phyloP scores from a whole-genome alignment of 805 yeast species.

The Kodamaea leandrae region DNA sequence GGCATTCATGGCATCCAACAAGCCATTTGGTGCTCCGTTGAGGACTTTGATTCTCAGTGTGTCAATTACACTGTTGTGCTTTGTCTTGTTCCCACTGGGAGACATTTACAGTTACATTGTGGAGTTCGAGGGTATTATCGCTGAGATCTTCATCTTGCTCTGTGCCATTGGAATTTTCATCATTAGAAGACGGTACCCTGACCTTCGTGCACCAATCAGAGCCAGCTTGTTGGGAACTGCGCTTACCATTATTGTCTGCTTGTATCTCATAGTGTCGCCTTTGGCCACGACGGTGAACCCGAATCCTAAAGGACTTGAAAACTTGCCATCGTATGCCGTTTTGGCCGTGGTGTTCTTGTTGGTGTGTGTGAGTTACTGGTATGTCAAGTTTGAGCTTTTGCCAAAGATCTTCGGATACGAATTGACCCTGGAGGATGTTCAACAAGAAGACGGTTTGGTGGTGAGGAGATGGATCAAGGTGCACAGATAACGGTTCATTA shows the following conservation, averaged over 20 bases:
- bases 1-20: constrained; percentile 49
- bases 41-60: constrained; percentile 48
- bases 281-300: constrained; percentile 34
- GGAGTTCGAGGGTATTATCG: constrained; percentile 51
- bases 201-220: constrained; percentile 48
- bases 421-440: constrained; percentile 39
- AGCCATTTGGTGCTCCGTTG: constrained; percentile 56
- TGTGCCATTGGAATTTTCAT: constrained; percentile 58
- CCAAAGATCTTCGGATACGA: constrained; percentile 49
- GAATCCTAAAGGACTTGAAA: constrained; percentile 40
- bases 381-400: constrained; percentile 43
- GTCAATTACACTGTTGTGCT: constrained; percentile 37
- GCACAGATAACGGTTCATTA: constrained; percentile 1
- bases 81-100: constrained; percentile 43
- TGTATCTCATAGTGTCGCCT: constrained; percentile 52
- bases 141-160: constrained; percentile 48
- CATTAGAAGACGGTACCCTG: constrained; percentile 49
- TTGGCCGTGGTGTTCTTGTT: constrained; percentile 42
- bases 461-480: constrained; percentile 51
- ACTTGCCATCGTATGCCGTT: constrained; percentile 50
- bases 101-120: constrained; percentile 52
- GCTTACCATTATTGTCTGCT: constrained; percentile 44
- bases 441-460: constrained; percentile 55
- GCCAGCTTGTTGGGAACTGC: constrained; percentile 49
- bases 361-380: constrained; percentile 55